Evolutionary conservation across 1,284 basidiomycete species (phyloP).

Genomic region (Malassezia obtusa): DNA sequence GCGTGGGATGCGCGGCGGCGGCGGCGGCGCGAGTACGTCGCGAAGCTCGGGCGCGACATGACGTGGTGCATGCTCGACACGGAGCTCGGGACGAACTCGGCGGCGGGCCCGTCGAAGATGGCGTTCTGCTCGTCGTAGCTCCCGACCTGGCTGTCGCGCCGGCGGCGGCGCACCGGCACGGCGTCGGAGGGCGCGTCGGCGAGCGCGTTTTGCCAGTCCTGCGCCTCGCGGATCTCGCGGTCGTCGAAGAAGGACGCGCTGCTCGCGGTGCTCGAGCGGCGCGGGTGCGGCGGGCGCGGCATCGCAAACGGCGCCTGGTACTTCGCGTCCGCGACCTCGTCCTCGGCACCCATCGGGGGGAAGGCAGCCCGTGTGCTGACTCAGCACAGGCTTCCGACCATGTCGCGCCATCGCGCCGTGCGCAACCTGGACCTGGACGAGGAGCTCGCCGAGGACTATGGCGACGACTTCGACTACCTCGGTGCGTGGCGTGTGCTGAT

Average conservation of each 20-base stretch:
- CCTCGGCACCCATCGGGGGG: not conserved
- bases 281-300: constrained; percentile 1
- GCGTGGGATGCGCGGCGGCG: constrained; percentile 23
- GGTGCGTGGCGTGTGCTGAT: not conserved
- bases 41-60: constrained; percentile 25
- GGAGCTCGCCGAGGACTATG: constrained; percentile 57
- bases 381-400: constrained; percentile 14
- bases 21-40: constrained; percentile 15
- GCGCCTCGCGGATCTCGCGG: constrained; percentile 33
- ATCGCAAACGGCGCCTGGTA: constrained; percentile 40
- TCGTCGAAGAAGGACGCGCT: constrained; percentile 44
- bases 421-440: constrained; percentile 80
- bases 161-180: constrained; percentile 8
- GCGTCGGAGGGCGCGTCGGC: not conserved
- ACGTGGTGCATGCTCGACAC: constrained; percentile 30
- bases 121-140: constrained; percentile 41
- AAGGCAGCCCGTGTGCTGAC: not conserved
- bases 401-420: constrained; percentile 65
- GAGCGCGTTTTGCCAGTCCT: constrained; percentile 24
- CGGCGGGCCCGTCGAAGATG: constrained; percentile 44
- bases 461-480: constrained; percentile 46
- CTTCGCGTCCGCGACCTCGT: constrained; percentile 31
- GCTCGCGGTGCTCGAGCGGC: constrained; percentile 5
- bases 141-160: constrained; percentile 41
- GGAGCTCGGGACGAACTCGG: constrained; percentile 41